Base-by-base conservation (phyloP, 1,284 basidiomycete genomes). In the Austroboletus niveus region DNA sequence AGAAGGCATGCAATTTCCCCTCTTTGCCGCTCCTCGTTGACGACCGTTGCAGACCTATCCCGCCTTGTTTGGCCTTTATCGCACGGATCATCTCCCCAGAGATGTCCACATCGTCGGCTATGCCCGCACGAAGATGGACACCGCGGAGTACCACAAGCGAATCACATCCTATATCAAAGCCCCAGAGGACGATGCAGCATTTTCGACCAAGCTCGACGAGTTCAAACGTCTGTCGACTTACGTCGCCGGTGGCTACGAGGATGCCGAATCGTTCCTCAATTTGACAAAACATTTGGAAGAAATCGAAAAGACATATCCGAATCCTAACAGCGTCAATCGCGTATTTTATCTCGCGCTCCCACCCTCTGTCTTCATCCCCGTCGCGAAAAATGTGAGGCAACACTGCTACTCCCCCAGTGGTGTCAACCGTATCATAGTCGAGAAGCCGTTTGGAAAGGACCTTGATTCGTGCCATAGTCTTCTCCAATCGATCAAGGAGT, bases 371-470 rank as follows among this genome's bases (percentile, higher is more conserved):
- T 98, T 98, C 75, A 86, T 92, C 60, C 81, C 89, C 34, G 94
- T 97, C 52, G 85, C 90, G 32, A 81, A 82, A 67, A 87, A 93
- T 60, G 71, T 95, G 60, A 92, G 86, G 69, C 84, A 87, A 64
- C 81, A 89, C 67, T 89, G 87, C 70, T 94, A 98, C 72, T 72
- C 81, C 39, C 17, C 70, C n/a, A 75, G 68, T 45, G 79, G 78
- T 22, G 72, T 85, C 68, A 95, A 94, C 75, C 85, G 94, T 50
- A 87, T 98, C 70, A 92, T 98, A 62, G 87, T 98, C 60, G 95
- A 98, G 75, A 98, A 98, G 75, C 94, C 94, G 4, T 98, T 98
- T 68, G 94, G 94, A 44, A 96, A 94, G 72, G 94, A 98, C 65
- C 81, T 91, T 52, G 83, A 92, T 0, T 90, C 89, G n/a, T 92